These are phyloP conservation scores for Escallonia rubra DNA, from an alignment of 129 eudicot genomes.

Conservation along the genomic window DNA sequence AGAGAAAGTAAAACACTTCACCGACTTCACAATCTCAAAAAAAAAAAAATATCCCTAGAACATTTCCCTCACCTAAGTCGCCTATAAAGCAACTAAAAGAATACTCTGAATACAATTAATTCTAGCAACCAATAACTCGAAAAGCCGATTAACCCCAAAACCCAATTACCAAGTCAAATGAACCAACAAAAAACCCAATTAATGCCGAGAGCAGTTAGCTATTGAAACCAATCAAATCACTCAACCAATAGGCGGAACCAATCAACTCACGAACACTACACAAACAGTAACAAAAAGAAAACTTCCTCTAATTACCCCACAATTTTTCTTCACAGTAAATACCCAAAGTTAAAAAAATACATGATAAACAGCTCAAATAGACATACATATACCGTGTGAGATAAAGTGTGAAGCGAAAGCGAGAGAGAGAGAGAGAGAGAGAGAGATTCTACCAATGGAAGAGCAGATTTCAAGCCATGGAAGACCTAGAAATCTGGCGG, in stretches of 20 bases:
- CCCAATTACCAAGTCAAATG: background rate
- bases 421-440: background rate
- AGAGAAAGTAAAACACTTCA: too few species aligned
- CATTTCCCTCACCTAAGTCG: too few species aligned
- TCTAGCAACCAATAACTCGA: background rate
- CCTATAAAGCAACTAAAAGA: too few species aligned
- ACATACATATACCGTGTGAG: background rate
- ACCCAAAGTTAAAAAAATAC: background rate
- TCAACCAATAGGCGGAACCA: background rate
- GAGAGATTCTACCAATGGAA: constrained; percentile 20
- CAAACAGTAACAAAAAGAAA: background rate
- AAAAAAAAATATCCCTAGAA: too few species aligned
- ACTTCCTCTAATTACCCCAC: background rate
- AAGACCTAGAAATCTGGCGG: constrained; percentile 28
- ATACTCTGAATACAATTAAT: too few species aligned
- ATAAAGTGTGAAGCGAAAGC: background rate
- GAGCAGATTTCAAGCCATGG: constrained; percentile 36
- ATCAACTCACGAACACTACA: background rate
- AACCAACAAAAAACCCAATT: background rate
- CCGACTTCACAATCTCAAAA: too few species aligned
- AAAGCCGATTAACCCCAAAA: background rate
- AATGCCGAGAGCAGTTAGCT: background rate
- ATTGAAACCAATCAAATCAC: background rate
- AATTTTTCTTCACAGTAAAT: background rate
- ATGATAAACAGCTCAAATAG: too few species aligned